Conservation (phyloP, 768 basidiomycete species). For the Coprinellus aureogranulatus region DNA sequence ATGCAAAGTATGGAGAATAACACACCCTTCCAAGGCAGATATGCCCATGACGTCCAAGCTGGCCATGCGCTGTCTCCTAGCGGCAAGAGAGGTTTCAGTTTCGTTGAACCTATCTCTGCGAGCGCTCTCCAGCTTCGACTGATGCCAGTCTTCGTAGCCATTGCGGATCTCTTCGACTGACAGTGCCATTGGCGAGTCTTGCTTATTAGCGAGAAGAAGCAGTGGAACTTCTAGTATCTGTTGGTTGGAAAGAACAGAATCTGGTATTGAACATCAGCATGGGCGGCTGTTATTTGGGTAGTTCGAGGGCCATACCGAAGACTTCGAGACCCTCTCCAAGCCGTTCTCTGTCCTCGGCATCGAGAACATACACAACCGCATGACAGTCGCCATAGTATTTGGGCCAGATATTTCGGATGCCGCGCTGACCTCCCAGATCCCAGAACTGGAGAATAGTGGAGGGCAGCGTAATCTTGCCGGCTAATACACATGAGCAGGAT, state of each 20-base stretch:
- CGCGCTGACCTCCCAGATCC: slow-evolving; percentile 93
- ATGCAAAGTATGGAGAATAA: slow-evolving; percentile 19
- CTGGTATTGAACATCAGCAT: slow-evolving; percentile 35
- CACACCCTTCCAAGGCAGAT: slow-evolving; percentile 85
- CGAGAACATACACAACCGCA: slow-evolving; percentile 93
- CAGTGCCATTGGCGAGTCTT: slow-evolving; percentile 77
- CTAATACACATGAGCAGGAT: too few relatives aligned
- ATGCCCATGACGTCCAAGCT: slow-evolving; percentile 88
- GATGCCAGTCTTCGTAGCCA: slow-evolving; percentile 85
- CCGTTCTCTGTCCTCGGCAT: slow-evolving; percentile 86
- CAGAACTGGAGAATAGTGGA: slow-evolving; percentile 95
- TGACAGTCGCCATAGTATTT: slow-evolving; percentile 96
- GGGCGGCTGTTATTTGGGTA: background rate
- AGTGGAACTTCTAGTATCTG: slow-evolving; percentile 89
- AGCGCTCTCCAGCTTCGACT: slow-evolving; percentile 68
- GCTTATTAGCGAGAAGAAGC: slow-evolving; percentile 93
- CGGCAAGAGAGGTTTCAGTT: slow-evolving; percentile 42
- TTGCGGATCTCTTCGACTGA: slow-evolving; percentile 90
- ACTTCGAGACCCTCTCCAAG: slow-evolving; percentile 95
- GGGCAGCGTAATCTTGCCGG: slow-evolving; percentile 89
- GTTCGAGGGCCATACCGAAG: slow-evolving; percentile 65
- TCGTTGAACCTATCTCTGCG: slow-evolving; percentile 53
- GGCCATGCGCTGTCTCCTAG: slow-evolving; percentile 57
- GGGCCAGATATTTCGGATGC: slow-evolving; percentile 93
- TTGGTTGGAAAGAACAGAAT: slow-evolving; percentile 83